Percentiles rank a stretch among this genome's conserved stretches.
These are phyloP conservation scores for Spirogloea muscicola DNA, from an alignment of 139 green algal species.

Conservation along the genomic window DNA sequence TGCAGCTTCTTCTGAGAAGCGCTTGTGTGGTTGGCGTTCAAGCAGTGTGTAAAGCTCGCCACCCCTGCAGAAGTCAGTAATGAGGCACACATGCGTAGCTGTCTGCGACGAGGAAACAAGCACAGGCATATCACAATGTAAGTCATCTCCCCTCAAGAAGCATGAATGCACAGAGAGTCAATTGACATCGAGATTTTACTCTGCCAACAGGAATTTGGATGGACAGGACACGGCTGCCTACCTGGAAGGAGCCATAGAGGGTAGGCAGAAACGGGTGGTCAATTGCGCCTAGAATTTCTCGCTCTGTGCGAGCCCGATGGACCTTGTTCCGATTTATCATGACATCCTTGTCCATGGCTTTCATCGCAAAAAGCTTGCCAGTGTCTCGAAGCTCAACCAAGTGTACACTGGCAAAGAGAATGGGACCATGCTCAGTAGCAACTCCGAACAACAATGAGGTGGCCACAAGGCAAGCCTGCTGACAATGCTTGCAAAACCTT, in stretches of 20 bases:
- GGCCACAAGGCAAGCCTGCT: no score
- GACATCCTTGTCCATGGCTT: slow-evolving; percentile 86
- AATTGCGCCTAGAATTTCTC: slow-evolving; percentile 71
- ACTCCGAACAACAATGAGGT: no score
- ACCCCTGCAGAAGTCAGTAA: slow-evolving; percentile 60
- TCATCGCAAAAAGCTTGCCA: slow-evolving; percentile 48
- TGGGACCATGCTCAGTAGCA: no score
- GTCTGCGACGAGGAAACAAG: slow-evolving; percentile 9
- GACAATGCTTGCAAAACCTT: no score
- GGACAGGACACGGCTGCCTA: slow-evolving; percentile 1
- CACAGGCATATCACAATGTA: no score
- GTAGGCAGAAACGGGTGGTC: slow-evolving; percentile 97
- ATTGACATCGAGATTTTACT: no score
- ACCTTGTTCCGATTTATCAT: slow-evolving; percentile 97
- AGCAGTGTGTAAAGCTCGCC: slow-evolving; percentile 76
- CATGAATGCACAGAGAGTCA: no score
- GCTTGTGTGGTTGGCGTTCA: slow-evolving; percentile 43
- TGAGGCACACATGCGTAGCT: slow-evolving; percentile 23
- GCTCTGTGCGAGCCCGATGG: slow-evolving; percentile 83
- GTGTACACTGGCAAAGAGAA: slow-evolving; percentile 78
- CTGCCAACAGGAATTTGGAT: no score
- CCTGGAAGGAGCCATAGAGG: slow-evolving; percentile 85
- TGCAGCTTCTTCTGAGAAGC: slow-evolving; percentile 51
- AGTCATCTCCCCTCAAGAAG: no score
- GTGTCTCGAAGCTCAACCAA: slow-evolving; percentile 76